Conservation (phyloP, 352 stramenopile genomes). For the Pythium folliculosum region DNA sequence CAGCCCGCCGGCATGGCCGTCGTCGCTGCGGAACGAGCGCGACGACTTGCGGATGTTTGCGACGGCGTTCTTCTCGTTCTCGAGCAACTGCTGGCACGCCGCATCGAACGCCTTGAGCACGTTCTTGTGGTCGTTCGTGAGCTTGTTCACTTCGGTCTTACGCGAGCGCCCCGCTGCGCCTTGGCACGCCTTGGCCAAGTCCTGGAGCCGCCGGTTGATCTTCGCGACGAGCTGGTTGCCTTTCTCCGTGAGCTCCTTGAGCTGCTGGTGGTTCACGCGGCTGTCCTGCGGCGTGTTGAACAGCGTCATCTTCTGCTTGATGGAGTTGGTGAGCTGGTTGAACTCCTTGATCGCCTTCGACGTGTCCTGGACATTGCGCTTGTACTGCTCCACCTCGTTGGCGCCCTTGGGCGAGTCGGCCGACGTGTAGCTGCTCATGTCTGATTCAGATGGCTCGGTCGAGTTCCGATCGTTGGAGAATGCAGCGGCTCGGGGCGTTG, state of each 20-base stretch:
- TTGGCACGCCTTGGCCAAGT: constrained; percentile 29
- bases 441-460: neutral
- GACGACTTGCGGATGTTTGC: constrained; percentile 41
- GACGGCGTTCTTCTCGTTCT: constrained; percentile 34
- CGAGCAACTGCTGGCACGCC: constrained; percentile 35
- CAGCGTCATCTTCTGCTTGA: constrained; percentile 43
- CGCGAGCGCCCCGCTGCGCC: constrained; percentile 27
- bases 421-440: constrained; percentile 32
- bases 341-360: constrained; percentile 39
- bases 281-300: constrained; percentile 39
- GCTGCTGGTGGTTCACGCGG: constrained; percentile 42
- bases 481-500: neutral
- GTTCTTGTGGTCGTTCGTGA: constrained; percentile 41
- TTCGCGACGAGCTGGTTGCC: constrained; percentile 38
- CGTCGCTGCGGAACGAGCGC: constrained; percentile 32
- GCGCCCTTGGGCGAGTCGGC: constrained; percentile 33
- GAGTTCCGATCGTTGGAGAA: neutral
- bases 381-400: constrained; percentile 34
- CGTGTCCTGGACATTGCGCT: constrained; percentile 33
- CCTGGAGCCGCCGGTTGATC: constrained; percentile 36
- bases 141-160: constrained; percentile 38
- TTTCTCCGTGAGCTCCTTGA: constrained; percentile 44
- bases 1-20: constrained; percentile 21
- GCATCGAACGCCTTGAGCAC: constrained; percentile 39
- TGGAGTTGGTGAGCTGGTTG: constrained; percentile 34